Percentiles rank a stretch among this genome's conserved stretches.
These are phyloP conservation scores for Pinus tabuliformis DNA, from an alignment of 75 land plant genomes.

Conservation along the genomic window DNA sequence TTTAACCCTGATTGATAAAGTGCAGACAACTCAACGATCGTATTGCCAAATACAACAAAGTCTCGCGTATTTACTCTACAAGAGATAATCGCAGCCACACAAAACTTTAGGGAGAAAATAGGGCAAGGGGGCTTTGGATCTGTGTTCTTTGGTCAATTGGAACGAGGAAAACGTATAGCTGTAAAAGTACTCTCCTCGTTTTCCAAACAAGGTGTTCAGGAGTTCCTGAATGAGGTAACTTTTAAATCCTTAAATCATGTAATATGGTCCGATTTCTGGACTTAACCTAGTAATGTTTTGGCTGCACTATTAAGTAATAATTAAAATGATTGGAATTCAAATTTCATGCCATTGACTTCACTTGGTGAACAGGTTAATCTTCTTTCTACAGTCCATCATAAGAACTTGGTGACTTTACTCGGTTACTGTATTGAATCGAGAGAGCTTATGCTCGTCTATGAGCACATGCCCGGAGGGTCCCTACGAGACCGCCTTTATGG, in stretches of 20 bases:
- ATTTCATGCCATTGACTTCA: neutral
- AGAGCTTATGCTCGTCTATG: neutral
- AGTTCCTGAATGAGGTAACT: no score
- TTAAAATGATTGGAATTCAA: no score
- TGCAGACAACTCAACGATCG: slow-evolving; percentile 13
- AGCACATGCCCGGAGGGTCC: neutral
- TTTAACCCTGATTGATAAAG: no score
- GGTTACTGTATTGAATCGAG: no score
- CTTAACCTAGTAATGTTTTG: no score
- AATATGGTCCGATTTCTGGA: no score
- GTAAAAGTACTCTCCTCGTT: no score
- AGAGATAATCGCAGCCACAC: slow-evolving; percentile 42
- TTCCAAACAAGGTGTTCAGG: no score
- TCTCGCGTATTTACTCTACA: slow-evolving; percentile 30
- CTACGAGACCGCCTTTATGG: neutral
- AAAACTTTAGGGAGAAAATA: slow-evolving; percentile 43
- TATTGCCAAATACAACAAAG: neutral
- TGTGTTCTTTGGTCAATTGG: slow-evolving; percentile 38
- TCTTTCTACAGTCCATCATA: neutral
- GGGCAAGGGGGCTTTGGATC: slow-evolving; percentile 57
- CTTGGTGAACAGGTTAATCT: neutral
- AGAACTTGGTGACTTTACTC: neutral
- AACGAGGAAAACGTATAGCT: no score
- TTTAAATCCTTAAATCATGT: no score
- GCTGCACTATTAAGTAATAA: no score